Evolutionary conservation across 805 yeast species (phyloP).

Genomic region (Candida corydali): DNA sequence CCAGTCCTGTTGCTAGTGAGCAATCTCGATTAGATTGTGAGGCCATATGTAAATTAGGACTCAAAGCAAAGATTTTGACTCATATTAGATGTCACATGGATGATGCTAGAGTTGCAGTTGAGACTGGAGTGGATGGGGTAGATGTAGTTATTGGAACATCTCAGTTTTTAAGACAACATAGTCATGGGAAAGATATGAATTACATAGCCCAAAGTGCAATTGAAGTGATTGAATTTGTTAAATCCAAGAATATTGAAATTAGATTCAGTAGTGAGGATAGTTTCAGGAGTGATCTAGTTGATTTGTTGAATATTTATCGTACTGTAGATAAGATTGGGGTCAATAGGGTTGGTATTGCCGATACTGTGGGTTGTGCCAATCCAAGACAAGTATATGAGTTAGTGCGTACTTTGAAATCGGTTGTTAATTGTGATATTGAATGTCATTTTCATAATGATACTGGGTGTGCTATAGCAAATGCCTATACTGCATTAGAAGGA

Average conservation of each 20-base stretch:
- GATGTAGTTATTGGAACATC: conserved; percentile 98
- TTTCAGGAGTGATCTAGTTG: conserved; percentile 94
- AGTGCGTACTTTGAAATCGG: conserved; percentile 87
- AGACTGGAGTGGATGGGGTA: conserved; percentile 98
- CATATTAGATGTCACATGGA: conserved; percentile 99
- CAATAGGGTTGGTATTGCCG: conserved; percentile 98
- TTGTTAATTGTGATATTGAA: conserved; percentile 95
- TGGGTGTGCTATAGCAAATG: conserved; percentile 98
- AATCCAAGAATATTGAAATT: conserved; percentile 93
- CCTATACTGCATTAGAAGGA: conserved; percentile 96
- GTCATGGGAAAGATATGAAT: conserved; percentile 98
- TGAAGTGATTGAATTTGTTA: conserved; percentile 96
- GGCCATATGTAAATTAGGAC: conserved; percentile 95
- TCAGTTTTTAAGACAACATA: conserved; percentile 86
- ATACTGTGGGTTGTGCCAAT: conserved; percentile 98
- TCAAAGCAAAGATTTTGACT: conserved; percentile 91
- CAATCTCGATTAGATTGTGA: conserved; percentile 92
- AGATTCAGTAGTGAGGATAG: conserved; percentile 97
- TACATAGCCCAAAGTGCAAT: conserved; percentile 94
- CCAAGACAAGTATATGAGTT: conserved; percentile 98
- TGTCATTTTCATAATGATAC: conserved; percentile 99
- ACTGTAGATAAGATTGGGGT: conserved; percentile 97
- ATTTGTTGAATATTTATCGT: conserved; percentile 88
- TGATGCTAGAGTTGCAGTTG: conserved; percentile 95
- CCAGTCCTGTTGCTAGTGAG: conserved; percentile 97